Evolutionary conservation across 345 rosid genomes (phyloP).

Genomic region (Arabis hirsuta): DNA sequence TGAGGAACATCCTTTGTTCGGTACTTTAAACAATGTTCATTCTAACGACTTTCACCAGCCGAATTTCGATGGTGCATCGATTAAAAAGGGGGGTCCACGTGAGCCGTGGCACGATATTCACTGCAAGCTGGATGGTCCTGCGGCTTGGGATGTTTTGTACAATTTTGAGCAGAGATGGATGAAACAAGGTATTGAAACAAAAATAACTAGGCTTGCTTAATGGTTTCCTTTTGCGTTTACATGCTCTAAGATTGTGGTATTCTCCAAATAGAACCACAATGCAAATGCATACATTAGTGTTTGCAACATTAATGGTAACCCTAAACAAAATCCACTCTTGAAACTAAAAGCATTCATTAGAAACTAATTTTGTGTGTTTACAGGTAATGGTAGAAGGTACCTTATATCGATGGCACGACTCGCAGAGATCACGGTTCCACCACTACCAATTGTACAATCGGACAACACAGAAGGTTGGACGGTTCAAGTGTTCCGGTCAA

Average conservation of each 20-base stretch:
- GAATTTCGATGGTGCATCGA: conserved; percentile 60
- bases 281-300: background rate
- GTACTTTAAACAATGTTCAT: conserved; percentile 59
- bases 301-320: background rate
- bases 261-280: background rate
- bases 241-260: background rate
- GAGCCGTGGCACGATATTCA: conserved; percentile 99
- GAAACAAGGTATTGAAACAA: conserved; percentile 52
- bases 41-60: conserved; percentile 84
- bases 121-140: conserved; percentile 83
- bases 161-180: conserved; percentile 94
- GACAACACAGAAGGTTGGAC: conserved; percentile 56
- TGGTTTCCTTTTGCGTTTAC: background rate
- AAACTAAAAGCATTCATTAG: conserved; percentile 9
- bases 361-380: background rate
- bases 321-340: background rate
- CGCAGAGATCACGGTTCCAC: conserved; percentile 36
- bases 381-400: conserved; percentile 39
- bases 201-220: background rate
- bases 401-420: conserved; percentile 47
- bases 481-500: conserved; percentile 74
- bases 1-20: conserved; percentile 69
- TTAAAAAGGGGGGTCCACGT: conserved; percentile 83
- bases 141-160: conserved; percentile 86
- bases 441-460: conserved; percentile 26